phyloP scores from a whole-genome alignment of 1,284 basidiomycete genomes.

The Apiotrichum montevideense region DNA sequence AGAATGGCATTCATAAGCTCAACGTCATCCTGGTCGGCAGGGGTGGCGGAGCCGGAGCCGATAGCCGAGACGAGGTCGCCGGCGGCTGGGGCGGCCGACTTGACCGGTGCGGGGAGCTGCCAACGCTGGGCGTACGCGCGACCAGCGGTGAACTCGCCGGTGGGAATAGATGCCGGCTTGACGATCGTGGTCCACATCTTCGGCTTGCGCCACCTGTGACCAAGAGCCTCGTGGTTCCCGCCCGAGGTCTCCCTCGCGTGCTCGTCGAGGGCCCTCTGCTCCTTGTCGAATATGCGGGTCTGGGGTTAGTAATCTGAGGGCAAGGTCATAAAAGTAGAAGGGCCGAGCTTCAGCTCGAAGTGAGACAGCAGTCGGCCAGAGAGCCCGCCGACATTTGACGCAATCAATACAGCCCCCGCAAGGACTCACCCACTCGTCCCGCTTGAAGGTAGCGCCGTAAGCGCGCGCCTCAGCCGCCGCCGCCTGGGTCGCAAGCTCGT shows the following conservation, averaged over 20 bases:
- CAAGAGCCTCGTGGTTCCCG: background rate
- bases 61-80: constrained; percentile 19
- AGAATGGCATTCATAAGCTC: constrained; percentile 22
- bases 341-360: too few relatives aligned
- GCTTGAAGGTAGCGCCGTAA: constrained; percentile 56
- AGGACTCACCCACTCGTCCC: constrained; percentile 38
- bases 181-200: constrained; percentile 30
- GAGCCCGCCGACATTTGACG: too few relatives aligned
- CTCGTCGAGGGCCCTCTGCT: constrained; percentile 21
- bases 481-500: constrained; percentile 67
- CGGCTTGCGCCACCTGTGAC: constrained; percentile 18
- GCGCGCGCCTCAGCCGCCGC: constrained; percentile 74
- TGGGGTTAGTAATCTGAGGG: constrained; percentile 7
- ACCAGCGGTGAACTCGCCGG: constrained; percentile 32
- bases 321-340: constrained; percentile 3
- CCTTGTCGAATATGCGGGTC: constrained; percentile 33
- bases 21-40: constrained; percentile 24
- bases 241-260: background rate
- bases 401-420: background rate
- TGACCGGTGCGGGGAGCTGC: constrained; percentile 26
- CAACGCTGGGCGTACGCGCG: constrained; percentile 35
- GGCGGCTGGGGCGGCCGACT: background rate
- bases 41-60: background rate
- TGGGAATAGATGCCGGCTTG: constrained; percentile 11
- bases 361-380: too few relatives aligned